Evolutionary conservation across 441 rosid species (phyloP).

Genomic region (Mallotus repandus): DNA sequence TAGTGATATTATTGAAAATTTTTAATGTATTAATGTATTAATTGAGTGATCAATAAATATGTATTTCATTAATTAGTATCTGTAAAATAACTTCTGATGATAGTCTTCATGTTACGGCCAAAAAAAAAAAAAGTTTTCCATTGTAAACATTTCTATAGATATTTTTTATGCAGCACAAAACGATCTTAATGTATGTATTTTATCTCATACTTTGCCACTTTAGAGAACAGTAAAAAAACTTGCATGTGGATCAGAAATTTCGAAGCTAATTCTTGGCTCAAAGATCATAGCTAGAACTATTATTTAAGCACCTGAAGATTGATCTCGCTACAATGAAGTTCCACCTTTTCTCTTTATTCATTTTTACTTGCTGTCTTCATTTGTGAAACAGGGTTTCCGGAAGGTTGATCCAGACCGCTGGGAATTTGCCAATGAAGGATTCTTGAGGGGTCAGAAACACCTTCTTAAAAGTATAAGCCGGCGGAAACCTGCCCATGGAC

Average conservation of each 20-base stretch:
- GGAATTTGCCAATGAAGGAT: slow-evolving; percentile 95
- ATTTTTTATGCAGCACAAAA: too few species aligned
- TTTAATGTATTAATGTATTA: too few species aligned
- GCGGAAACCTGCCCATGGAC: slow-evolving; percentile 79
- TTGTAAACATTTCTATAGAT: too few species aligned
- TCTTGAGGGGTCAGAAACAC: slow-evolving; percentile 87
- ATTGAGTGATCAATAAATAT: too few species aligned
- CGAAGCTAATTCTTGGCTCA: background rate
- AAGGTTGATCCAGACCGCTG: slow-evolving; percentile 95
- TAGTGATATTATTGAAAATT: too few species aligned
- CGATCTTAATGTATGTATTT: too few species aligned
- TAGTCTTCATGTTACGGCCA: too few species aligned
- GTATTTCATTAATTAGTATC: too few species aligned
- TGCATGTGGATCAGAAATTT: background rate
- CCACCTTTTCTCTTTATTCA: slow-evolving; percentile 14
- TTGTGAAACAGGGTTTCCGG: slow-evolving; percentile 73
- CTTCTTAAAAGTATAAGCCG: slow-evolving; percentile 65
- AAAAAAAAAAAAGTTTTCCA: too few species aligned
- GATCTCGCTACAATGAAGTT: background rate
- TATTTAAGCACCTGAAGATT: background rate
- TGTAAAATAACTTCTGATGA: too few species aligned
- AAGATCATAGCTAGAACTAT: background rate
- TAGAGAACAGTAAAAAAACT: background rate
- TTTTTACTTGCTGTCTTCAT: slow-evolving; percentile 10
- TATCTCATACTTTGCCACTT: background rate